Evolutionary conservation across 1,284 basidiomycete species (phyloP).

Genomic region (Puccinia triticina): DNA sequence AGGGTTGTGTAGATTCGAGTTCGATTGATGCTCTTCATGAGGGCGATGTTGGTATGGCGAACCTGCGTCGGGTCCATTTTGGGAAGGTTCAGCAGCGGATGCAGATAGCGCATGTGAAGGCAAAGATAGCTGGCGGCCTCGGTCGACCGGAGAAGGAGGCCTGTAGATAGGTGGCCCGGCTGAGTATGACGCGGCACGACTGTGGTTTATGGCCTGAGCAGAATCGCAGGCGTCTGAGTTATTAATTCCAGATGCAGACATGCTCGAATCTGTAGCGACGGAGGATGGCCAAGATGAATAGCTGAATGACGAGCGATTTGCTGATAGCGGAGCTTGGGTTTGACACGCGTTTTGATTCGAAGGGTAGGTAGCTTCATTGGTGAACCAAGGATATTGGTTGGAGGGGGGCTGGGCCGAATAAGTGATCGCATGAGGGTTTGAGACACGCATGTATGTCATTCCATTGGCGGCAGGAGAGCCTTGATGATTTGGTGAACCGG

Average conservation of each 20-base stretch:
- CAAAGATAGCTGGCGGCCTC: slow-evolving; percentile 39
- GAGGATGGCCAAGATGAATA: slow-evolving; percentile 39
- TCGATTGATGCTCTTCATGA: slow-evolving; percentile 22
- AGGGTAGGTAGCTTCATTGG: slow-evolving; percentile 19
- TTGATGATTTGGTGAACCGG: slow-evolving; percentile 7
- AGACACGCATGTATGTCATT: slow-evolving; percentile 34
- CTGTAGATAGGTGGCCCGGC: slow-evolving; percentile 30
- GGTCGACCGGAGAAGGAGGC: slow-evolving; percentile 42
- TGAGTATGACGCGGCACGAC: slow-evolving; percentile 42
- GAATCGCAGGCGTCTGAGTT: slow-evolving; percentile 26
- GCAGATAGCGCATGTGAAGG: slow-evolving; percentile 38
- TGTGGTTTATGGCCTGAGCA: background rate
- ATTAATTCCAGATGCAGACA: slow-evolving; percentile 14
- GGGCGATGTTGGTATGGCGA: slow-evolving; percentile 22
- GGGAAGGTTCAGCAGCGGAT: slow-evolving; percentile 1
- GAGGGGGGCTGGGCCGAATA: slow-evolving; percentile 14
- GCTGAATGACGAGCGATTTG: slow-evolving; percentile 24
- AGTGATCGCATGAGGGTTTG: slow-evolving; percentile 18
- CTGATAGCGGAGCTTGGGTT: slow-evolving; percentile 20
- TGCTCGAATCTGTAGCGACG: slow-evolving; percentile 12
- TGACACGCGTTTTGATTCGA: slow-evolving; percentile 15
- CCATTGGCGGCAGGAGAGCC: background rate
- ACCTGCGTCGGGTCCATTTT: slow-evolving; percentile 2
- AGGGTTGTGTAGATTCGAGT: slow-evolving; percentile 1
- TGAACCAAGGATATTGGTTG: slow-evolving; percentile 38